These are phyloP conservation scores for Suhomyces sp. DNA, from an alignment of 805 yeast species.

Conservation along the genomic window DNA sequence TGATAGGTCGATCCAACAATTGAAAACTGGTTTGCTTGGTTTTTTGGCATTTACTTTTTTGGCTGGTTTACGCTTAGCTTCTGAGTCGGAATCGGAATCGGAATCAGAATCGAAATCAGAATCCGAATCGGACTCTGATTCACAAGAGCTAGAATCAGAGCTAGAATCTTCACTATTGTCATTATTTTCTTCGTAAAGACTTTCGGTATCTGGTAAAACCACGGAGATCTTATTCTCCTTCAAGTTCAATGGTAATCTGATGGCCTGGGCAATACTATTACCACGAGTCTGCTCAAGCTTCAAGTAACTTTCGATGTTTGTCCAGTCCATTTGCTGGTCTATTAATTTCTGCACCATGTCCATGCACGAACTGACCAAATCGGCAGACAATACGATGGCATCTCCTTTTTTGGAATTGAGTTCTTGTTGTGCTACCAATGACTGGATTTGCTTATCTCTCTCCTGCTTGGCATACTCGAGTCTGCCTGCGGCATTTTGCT, in stretches of 20 bases:
- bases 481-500: constrained; percentile 70
- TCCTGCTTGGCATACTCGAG: constrained; percentile 73
- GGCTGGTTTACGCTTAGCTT: constrained; percentile 5
- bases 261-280: constrained; percentile 58
- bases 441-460: constrained; percentile 64
- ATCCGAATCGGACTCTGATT: constrained; percentile 31
- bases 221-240: constrained; percentile 64
- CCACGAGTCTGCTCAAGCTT: constrained; percentile 65
- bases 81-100: constrained; percentile 29
- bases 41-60: constrained; percentile 5
- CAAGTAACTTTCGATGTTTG: constrained; percentile 74
- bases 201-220: constrained; percentile 46
- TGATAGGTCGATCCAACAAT: constrained; percentile 62
- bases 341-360: constrained; percentile 61
- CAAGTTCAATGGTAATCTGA: constrained; percentile 67
- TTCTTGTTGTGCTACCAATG: constrained; percentile 60
- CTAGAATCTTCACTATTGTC: constrained; percentile 10
- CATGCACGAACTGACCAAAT: constrained; percentile 68
- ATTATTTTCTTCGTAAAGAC: constrained; percentile 17
- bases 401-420: constrained; percentile 68
- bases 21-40: constrained; percentile 29
- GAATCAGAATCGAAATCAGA: constrained; percentile 26
- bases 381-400: constrained; percentile 65
- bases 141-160: constrained; percentile 7
- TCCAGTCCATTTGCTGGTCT: constrained; percentile 93